These are phyloP conservation scores for Mitragyna speciosa DNA, from an alignment of 257 asterid genomes.

Conservation along the genomic window DNA sequence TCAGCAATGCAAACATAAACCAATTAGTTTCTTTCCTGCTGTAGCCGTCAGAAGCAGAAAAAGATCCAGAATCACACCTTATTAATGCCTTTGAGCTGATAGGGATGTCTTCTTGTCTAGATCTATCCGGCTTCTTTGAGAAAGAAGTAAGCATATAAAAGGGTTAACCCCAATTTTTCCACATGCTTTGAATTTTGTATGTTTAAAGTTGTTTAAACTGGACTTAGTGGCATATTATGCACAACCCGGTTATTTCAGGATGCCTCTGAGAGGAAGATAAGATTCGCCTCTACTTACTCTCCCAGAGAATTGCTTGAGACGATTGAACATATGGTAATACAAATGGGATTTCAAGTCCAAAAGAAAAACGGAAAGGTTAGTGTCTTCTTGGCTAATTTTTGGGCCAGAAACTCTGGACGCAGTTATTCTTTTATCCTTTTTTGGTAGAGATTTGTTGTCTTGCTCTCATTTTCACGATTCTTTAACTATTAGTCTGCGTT, in stretches of 20 bases:
- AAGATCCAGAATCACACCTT: slow-evolving; percentile 48
- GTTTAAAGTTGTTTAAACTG: neutral
- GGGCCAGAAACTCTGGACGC: neutral
- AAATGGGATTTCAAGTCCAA: slow-evolving; percentile 78
- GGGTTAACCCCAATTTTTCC: neutral
- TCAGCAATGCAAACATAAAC: neutral
- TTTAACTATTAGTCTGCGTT: neutral
- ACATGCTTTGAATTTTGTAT: neutral
- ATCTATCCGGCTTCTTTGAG: slow-evolving; percentile 93
- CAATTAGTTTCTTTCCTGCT: slow-evolving; percentile 8
- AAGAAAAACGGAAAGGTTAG: slow-evolving; percentile 88
- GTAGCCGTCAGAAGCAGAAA: slow-evolving; percentile 50
- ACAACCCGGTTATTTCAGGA: slow-evolving; percentile 47
- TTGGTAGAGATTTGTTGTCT: neutral
- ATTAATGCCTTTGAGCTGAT: slow-evolving; percentile 90
- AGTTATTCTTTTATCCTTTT: neutral
- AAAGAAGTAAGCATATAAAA: slow-evolving; percentile 54
- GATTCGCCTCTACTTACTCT: slow-evolving; percentile 77
- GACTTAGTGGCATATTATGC: neutral
- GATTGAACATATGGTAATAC: slow-evolving; percentile 58
- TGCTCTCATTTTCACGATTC: neutral
- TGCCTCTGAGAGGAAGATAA: slow-evolving; percentile 83
- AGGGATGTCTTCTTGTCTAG: slow-evolving; percentile 91
- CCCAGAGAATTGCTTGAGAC: slow-evolving; percentile 76
- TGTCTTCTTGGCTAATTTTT: neutral